Base-by-base conservation (phyloP, 2,329 filamentous ascomycete species). In the Geosmithia putterillii region DNA sequence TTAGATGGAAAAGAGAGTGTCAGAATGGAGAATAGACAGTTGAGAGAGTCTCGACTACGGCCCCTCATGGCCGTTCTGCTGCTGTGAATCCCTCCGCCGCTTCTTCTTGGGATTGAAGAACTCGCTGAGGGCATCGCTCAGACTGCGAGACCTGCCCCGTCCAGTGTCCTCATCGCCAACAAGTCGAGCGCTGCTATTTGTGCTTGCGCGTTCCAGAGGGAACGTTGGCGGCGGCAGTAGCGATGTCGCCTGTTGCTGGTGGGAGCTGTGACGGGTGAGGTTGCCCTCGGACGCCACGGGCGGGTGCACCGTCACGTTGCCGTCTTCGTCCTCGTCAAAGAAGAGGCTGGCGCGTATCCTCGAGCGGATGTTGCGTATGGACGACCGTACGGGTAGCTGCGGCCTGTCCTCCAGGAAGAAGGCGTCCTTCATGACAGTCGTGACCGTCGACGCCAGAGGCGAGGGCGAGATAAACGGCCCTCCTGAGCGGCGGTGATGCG, bases 381-480 rank as follows among this genome's bases (percentile, higher is more conserved):
- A 70, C 9, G 66, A 64, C 44, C 61, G 65, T 36, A 63, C 63
- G 6, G 63, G 46, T 18, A 61, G 51, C 28, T 32, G 28, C 1
- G 64, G 56, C 25, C 56, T 57, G 21, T 68, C 64, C 15, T 68
- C 61, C 10, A 70, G 61, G 2, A 75, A 61, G 23, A 77, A 62
- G 10, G 67, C 71, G 49, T 79, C 74, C 37, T 73, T 70, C 38
- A 79, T 70, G 1, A 75, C 73, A 0, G 72, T 71, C 17, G 66
- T 74, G 34, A 79, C 70, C 2, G 75, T 77, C 0, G 74, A 76
- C 2, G 74, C 76, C 28, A 79, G 64, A 0, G 75, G 75, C 0
- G 74, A 78, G 10, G 75, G 74, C 3, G 74, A 78, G 47, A 77
- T 74, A 34, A 79, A 67, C 2, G 69, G 65, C n/a, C n/a, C n/a